phyloP scores from a whole-genome alignment of 2,329 filamentous ascomycete species.

The Monosporascus sp. region DNA sequence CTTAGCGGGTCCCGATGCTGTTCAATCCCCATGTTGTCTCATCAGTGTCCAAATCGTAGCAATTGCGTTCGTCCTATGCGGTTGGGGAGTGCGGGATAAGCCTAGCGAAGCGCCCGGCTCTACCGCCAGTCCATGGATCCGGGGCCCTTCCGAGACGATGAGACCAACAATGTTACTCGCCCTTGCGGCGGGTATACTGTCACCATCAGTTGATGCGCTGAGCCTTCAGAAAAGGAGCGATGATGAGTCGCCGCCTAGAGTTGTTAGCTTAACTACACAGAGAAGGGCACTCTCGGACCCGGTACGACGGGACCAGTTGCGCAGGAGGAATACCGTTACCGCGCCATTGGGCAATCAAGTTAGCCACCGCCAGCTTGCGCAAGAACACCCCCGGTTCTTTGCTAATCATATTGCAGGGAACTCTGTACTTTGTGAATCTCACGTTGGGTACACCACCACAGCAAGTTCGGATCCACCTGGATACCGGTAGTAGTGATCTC shows the following conservation, averaged over 20 bases:
- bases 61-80: background rate
- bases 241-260: conserved; percentile 27
- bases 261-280: conserved; percentile 42
- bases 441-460: conserved; percentile 59
- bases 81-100: background rate
- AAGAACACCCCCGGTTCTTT: background rate
- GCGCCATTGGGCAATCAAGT: conserved; percentile 54
- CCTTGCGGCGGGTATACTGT: conserved; percentile 21
- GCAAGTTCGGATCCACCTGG: conserved; percentile 52
- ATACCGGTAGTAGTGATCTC: conserved; percentile 65
- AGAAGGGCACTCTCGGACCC: conserved; percentile 36
- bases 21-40: background rate
- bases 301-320: conserved; percentile 38
- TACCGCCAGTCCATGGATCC: too few relatives aligned
- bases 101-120: too few relatives aligned
- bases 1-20: background rate
- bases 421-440: conserved; percentile 60
- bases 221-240: conserved; percentile 17
- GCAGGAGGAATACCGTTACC: conserved; percentile 39
- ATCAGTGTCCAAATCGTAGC: background rate
- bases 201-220: conserved; percentile 19
- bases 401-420: conserved; percentile 39
- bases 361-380: conserved; percentile 12
- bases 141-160: conserved; percentile 12
- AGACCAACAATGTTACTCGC: conserved; percentile 19